Evolutionary conservation across 805 yeast species (phyloP), one percentile per base, ranked within the genome.

Genomic region (Cyberlindnera galapagoensis): DNA sequence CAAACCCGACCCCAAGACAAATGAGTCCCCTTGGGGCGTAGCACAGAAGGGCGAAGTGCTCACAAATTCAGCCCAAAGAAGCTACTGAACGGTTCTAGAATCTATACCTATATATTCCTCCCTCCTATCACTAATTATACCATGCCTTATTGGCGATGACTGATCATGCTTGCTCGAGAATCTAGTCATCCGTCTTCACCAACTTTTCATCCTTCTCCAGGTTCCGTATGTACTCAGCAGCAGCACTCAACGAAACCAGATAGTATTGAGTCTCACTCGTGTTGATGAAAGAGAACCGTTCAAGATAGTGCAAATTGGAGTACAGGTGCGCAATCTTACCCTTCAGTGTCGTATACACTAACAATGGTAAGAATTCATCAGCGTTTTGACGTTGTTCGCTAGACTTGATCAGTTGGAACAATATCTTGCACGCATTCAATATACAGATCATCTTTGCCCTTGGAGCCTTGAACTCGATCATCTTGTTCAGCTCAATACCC

Each of bases 391-490:
- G 62, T 33, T 76, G 67, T 30, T 69, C 59, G 11, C 67, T 61
- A 39, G 77, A 83, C 40, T 87, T 76, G 28, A 94, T 71, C 36
- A 85, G 67, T 9, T 95, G 94, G 63, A 87, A 88, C 6, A 94
- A 80, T 14, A 92, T 88, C 56, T 90, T 90, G 52, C 97, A 90
- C 33, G 92, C 77, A 58, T 92, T 94, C 40, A 92, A 65, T 3
- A 92, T 67, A 54, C 97, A 92, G 23, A 92, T 85, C 41, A 86
- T 76, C 51, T 92, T 92, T 52, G 94, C 98, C 33, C 98, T 66
- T 11, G 98, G 98, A 0, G 97, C 90, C 46, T 94, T 73, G 54
- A 81, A 94, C 33, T 74, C 68, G 55, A 82, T 81, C 49, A 92
- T 77, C 46, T 86, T 86, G 41, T 67, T 63, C 30, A 92, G 65